A percentile compares a stretch with the other conserved stretches of the same genome.
Evolutionary conservation across 345 rosid genomes (phyloP).

Genomic region (Hibiscus trionum): DNA sequence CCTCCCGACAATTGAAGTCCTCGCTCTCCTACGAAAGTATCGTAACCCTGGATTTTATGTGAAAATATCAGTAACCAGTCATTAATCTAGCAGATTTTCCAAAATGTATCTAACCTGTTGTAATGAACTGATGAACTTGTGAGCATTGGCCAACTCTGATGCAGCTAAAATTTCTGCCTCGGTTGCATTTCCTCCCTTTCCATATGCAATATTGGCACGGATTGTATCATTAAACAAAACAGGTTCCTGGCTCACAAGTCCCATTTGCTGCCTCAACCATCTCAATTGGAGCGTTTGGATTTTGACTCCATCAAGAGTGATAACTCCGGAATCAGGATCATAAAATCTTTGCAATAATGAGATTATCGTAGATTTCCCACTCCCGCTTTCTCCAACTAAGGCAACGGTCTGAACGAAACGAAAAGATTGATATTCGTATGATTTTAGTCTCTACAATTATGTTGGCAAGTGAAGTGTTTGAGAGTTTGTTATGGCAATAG

Average conservation of each 20-base stretch:
- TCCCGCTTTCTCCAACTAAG: slow-evolving; percentile 81
- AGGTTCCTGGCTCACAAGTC: slow-evolving; percentile 79
- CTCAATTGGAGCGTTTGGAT: slow-evolving; percentile 48
- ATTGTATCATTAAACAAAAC: slow-evolving; percentile 62
- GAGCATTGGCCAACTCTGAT: slow-evolving; percentile 69
- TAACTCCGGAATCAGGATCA: slow-evolving; percentile 66
- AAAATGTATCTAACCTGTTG: slow-evolving; percentile 43
- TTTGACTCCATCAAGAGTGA: slow-evolving; percentile 64
- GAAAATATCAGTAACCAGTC: neutral
- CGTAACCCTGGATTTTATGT: slow-evolving; percentile 39
- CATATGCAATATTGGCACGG: slow-evolving; percentile 74
- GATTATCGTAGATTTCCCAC: slow-evolving; percentile 75
- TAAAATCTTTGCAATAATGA: slow-evolving; percentile 70
- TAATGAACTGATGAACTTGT: slow-evolving; percentile 65
- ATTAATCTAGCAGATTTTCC: neutral
- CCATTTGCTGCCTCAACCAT: slow-evolving; percentile 82
- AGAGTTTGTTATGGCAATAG: neutral
- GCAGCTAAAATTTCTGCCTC: slow-evolving; percentile 69
- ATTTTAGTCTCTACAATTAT: neutral
- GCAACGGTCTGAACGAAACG: slow-evolving; percentile 54
- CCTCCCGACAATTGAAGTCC: slow-evolving; percentile 51
- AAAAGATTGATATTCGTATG: neutral
- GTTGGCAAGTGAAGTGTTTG: neutral
- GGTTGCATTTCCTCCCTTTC: slow-evolving; percentile 57
- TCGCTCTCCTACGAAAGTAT: slow-evolving; percentile 45